These are phyloP conservation scores for Fusarium udum DNA, from an alignment of 2,329 filamentous ascomycete genomes.

Conservation along the genomic window DNA sequence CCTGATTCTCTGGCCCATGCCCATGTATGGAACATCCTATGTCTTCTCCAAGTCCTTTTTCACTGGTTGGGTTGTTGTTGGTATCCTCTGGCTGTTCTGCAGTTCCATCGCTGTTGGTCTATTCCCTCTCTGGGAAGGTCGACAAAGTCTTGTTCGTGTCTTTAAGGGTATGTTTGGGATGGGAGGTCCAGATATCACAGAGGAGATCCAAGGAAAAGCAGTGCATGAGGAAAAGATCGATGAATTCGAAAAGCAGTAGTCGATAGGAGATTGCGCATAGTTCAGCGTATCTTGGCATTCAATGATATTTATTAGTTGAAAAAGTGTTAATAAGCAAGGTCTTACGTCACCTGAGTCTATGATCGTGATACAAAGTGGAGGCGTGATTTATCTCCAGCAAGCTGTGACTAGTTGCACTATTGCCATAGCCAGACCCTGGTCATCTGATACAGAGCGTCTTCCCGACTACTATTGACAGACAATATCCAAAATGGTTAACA, in stretches of 20 bases:
- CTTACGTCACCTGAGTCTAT: background rate
- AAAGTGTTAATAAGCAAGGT: background rate
- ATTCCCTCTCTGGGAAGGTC: conserved; percentile 83
- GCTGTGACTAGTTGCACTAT: background rate
- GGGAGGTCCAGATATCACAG: background rate
- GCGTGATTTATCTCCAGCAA: background rate
- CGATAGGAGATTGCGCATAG: no score
- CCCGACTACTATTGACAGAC: background rate
- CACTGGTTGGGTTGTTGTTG: conserved; percentile 76
- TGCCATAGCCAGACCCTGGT: conserved; percentile 11
- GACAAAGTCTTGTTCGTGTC: conserved; percentile 48
- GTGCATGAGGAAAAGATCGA: conserved; percentile 19
- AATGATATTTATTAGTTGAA: background rate
- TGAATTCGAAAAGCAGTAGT: conserved; percentile 23
- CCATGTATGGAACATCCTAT: conserved; percentile 85
- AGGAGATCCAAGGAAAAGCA: conserved; percentile 15
- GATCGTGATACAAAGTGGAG: background rate
- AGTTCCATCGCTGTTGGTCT: conserved; percentile 78
- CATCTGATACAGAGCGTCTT: background rate
- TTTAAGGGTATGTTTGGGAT: conserved; percentile 30
- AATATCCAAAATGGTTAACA: conserved; percentile 40
- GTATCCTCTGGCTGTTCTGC: conserved; percentile 78
- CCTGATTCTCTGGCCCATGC: conserved; percentile 89
- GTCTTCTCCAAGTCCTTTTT: conserved; percentile 71
- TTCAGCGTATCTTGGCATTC: background rate